Percentiles rank a stretch among this genome's conserved stretches.
Conservation (phyloP, 129 eudicot genomes). For the Gnaphalium uliginosum region DNA sequence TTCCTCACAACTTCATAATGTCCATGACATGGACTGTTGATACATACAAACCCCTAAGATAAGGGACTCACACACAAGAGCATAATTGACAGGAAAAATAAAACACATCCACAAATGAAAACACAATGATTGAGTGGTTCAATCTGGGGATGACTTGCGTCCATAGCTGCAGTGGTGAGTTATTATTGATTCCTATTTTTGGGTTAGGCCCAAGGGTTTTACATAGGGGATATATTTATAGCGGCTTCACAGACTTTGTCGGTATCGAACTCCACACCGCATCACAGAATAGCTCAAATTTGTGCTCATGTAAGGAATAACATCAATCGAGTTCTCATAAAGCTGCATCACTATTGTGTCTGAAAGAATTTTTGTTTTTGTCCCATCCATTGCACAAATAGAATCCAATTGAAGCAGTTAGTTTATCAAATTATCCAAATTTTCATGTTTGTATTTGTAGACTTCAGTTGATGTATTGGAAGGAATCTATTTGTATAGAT, state of each 20-base stretch:
- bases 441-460: background rate
- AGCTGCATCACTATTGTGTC: background rate
- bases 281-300: background rate
- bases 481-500: background rate
- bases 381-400: background rate
- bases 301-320: background rate
- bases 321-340: background rate
- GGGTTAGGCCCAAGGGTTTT: background rate
- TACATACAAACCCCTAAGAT: too few relatives aligned
- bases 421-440: background rate
- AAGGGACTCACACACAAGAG: too few relatives aligned
- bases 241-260: background rate
- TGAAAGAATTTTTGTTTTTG: background rate
- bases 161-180: too few relatives aligned
- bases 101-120: background rate
- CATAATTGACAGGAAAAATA: background rate
- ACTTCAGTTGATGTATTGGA: slow-evolving; percentile 13
- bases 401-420: slow-evolving; percentile 7
- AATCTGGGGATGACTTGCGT: background rate
- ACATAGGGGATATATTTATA: background rate
- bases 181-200: too few relatives aligned
- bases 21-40: too few relatives aligned
- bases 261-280: background rate
- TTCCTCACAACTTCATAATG: too few relatives aligned
- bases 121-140: background rate